These are phyloP conservation scores for Phytophthora macrochlamydospora DNA, from an alignment of 352 stramenopile genomes.

Conservation along the genomic window DNA sequence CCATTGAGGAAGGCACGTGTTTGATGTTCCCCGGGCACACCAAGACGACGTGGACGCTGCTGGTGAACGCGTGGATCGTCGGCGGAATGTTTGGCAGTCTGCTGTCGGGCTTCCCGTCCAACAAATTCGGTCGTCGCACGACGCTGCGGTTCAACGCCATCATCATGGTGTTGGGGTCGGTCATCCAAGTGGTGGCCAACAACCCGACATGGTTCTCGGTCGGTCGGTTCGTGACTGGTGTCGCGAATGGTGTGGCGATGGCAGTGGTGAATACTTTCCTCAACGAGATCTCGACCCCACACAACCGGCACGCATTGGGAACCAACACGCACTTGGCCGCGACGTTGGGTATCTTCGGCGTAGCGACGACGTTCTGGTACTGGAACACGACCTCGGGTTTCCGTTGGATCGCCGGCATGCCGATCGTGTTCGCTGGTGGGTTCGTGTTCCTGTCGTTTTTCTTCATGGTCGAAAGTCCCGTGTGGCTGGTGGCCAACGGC, in stretches of 20 bases:
- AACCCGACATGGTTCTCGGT: slow-evolving; percentile 32
- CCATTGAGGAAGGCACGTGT: slow-evolving; percentile 46
- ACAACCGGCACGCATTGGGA: slow-evolving; percentile 41
- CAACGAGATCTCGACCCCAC: slow-evolving; percentile 51
- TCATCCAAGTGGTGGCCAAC: slow-evolving; percentile 37
- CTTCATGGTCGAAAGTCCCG: slow-evolving; percentile 51
- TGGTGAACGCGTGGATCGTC: slow-evolving; percentile 61
- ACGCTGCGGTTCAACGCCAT: slow-evolving; percentile 31
- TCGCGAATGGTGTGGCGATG: slow-evolving; percentile 45
- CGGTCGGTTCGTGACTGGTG: slow-evolving; percentile 46
- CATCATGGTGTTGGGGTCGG: slow-evolving; percentile 41
- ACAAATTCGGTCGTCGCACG: slow-evolving; percentile 49
- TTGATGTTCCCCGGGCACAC: slow-evolving; percentile 67
- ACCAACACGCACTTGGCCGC: slow-evolving; percentile 49
- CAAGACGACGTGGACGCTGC: slow-evolving; percentile 46
- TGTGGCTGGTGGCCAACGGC: slow-evolving; percentile 47
- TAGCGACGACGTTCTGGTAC: slow-evolving; percentile 57
- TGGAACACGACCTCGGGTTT: slow-evolving; percentile 46
- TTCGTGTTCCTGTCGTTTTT: slow-evolving; percentile 37
- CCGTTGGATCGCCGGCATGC: slow-evolving; percentile 56
- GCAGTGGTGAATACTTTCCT: slow-evolving; percentile 46
- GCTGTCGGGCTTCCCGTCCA: slow-evolving; percentile 33
- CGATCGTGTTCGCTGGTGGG: slow-evolving; percentile 29
- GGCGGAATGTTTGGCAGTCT: slow-evolving; percentile 58
- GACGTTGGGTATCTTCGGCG: slow-evolving; percentile 47